Conservation (phyloP, 805 yeast genomes). For the Saturnispora gosingensis region DNA sequence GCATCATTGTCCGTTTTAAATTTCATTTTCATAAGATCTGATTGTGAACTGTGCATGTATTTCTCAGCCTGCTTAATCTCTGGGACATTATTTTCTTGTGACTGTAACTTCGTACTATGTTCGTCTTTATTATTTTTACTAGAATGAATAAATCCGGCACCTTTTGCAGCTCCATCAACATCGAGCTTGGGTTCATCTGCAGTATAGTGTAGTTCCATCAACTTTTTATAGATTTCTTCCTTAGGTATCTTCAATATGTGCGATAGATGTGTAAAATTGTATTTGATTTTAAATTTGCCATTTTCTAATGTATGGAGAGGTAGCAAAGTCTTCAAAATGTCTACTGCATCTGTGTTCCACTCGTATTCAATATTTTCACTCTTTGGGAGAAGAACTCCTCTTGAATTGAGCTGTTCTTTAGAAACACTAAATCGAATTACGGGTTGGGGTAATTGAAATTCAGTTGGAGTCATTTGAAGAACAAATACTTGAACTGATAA, state of each 20-base stretch:
- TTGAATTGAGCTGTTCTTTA: not conserved
- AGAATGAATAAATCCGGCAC: not conserved
- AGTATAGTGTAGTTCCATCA: slow-evolving; percentile 18
- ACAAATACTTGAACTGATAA: not conserved
- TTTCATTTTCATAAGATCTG: not conserved
- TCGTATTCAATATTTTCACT: not conserved
- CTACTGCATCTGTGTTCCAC: slow-evolving; percentile 16
- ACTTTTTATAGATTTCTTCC: slow-evolving; percentile 15
- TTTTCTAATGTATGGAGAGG: slow-evolving; percentile 12
- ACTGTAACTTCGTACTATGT: not conserved
- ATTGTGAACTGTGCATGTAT: not conserved
- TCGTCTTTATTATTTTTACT: not conserved
- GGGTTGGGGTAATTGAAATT: not conserved
- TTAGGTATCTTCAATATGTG: slow-evolving; percentile 11
- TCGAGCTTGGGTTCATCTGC: not conserved
- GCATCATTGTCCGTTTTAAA: not conserved
- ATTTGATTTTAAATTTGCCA: slow-evolving; percentile 13
- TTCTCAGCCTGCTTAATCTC: not conserved
- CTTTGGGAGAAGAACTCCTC: not conserved
- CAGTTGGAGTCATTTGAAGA: not conserved
- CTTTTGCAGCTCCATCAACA: not conserved
- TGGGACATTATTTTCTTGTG: not conserved
- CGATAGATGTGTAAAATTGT: slow-evolving; percentile 18
- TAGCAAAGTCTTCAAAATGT: slow-evolving; percentile 11
- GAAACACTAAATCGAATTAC: not conserved